These are phyloP conservation scores for Tricholoma saponaceum DNA, from an alignment of 768 basidiomycete genomes.

Conservation along the genomic window DNA sequence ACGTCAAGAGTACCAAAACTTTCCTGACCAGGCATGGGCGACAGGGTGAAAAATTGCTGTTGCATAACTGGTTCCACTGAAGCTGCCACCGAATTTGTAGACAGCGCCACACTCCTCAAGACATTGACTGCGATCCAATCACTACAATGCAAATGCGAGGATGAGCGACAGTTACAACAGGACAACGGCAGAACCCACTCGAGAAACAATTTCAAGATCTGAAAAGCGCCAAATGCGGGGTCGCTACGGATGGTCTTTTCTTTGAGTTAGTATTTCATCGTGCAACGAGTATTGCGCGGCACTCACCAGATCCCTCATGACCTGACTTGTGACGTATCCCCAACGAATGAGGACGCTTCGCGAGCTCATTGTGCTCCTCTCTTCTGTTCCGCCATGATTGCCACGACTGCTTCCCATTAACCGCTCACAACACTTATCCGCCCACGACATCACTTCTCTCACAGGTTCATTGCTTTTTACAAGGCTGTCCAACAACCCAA, in stretches of 20 bases:
- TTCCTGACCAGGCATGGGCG: conserved; percentile 88
- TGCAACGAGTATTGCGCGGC: conserved; percentile 4
- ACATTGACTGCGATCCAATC: conserved; percentile 94
- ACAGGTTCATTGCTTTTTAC: conserved; percentile 76
- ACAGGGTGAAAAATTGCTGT: conserved; percentile 81
- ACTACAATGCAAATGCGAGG: conserved; percentile 32
- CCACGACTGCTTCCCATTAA: conserved; percentile 69
- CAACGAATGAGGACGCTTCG: conserved; percentile 85
- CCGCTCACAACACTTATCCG: conserved; percentile 84
- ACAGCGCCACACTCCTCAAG: conserved; percentile 79
- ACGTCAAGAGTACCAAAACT: conserved; percentile 65
- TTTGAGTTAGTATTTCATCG: background rate
- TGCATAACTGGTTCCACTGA: conserved; percentile 92
- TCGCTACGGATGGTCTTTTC: conserved; percentile 85
- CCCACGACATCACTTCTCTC: conserved; percentile 86
- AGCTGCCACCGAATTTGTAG: conserved; percentile 87
- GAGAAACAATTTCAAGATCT: conserved; percentile 86
- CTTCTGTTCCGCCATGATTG: conserved; percentile 54
- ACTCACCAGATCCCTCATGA: conserved; percentile 86
- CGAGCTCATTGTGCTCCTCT: conserved; percentile 79
- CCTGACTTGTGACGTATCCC: conserved; percentile 91
- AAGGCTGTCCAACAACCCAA: conserved; percentile 67
- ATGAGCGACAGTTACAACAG: background rate
- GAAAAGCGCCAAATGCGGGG: conserved; percentile 89
- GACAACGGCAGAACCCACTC: conserved; percentile 51